Conservation (phyloP, 2,329 filamentous ascomycete genomes). For the Penicillium sp. region DNA sequence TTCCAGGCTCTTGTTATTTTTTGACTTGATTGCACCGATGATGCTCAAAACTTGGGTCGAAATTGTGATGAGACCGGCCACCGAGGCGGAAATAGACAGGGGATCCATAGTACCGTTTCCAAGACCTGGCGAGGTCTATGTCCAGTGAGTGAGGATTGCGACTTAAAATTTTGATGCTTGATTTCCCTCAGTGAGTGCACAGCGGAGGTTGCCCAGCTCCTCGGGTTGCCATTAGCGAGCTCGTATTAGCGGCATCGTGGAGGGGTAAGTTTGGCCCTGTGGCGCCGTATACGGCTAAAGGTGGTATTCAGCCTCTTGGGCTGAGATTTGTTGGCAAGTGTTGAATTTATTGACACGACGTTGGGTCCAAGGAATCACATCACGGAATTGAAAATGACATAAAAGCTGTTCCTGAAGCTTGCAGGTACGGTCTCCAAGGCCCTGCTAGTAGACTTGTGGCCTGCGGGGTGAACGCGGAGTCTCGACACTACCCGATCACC, state of each 20-base stretch:
- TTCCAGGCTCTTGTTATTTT: slow-evolving; percentile 1
- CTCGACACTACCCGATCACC: too few species aligned
- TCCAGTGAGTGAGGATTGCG: not conserved
- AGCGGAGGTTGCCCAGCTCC: not conserved
- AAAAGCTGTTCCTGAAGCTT: too few species aligned
- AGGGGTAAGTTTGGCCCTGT: not conserved
- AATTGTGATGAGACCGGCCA: slow-evolving; percentile 5
- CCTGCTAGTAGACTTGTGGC: too few species aligned
- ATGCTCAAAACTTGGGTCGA: slow-evolving; percentile 3
- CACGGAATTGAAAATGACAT: too few species aligned
- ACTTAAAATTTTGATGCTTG: not conserved
- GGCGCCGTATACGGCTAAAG: not conserved
- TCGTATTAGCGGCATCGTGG: not conserved
- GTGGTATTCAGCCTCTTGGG: not conserved
- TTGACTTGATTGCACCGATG: slow-evolving; percentile 1
- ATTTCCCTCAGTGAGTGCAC: not conserved
- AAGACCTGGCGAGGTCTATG: not conserved
- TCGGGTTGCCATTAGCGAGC: not conserved
- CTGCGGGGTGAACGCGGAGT: too few species aligned
- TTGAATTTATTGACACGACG: too few species aligned
- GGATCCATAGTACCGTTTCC: not conserved
- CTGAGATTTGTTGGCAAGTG: too few species aligned
- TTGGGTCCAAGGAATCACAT: too few species aligned
- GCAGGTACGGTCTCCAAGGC: too few species aligned
- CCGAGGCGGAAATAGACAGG: slow-evolving; percentile 4